These are phyloP conservation scores for Triticum turgidum DNA, from an alignment of 176 grass and related monocot species.

Conservation along the genomic window DNA sequence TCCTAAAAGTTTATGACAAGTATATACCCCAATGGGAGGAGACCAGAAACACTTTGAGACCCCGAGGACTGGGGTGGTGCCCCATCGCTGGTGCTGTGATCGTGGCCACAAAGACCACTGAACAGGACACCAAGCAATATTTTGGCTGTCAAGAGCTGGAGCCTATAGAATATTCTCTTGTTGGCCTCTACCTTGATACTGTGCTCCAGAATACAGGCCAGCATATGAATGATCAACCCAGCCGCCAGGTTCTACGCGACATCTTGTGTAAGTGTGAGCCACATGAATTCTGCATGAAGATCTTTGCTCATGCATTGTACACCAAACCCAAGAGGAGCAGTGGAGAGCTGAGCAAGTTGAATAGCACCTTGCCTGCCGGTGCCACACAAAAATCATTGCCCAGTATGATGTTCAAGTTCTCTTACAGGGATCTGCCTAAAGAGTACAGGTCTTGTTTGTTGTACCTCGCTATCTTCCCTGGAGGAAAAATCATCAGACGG, in stretches of 20 bases:
- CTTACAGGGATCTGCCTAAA: neutral
- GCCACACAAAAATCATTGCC: too few relatives aligned
- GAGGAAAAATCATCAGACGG: neutral
- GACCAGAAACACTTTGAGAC: neutral
- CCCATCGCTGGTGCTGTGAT: too few relatives aligned
- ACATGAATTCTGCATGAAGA: neutral
- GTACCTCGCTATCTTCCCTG: conserved; percentile 11
- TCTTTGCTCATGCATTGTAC: neutral
- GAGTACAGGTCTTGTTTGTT: neutral
- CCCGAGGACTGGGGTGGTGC: too few relatives aligned
- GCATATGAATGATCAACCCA: too few relatives aligned
- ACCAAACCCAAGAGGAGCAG: neutral
- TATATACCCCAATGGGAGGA: too few relatives aligned
- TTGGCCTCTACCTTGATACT: too few relatives aligned
- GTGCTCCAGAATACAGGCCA: too few relatives aligned
- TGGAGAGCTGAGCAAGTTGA: neutral
- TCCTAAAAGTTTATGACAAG: neutral
- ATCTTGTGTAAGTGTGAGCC: neutral
- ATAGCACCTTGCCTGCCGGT: neutral
- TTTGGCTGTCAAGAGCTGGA: neutral
- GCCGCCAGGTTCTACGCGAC: too few relatives aligned
- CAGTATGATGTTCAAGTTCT: neutral
- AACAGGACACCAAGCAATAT: neutral
- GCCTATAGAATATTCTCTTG: too few relatives aligned
- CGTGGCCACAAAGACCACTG: neutral